A percentile compares a stretch with the other conserved stretches of the same genome.
Evolutionary conservation across 2,329 filamentous ascomycete species (phyloP).

Genomic region (Microdochium bolleyi): DNA sequence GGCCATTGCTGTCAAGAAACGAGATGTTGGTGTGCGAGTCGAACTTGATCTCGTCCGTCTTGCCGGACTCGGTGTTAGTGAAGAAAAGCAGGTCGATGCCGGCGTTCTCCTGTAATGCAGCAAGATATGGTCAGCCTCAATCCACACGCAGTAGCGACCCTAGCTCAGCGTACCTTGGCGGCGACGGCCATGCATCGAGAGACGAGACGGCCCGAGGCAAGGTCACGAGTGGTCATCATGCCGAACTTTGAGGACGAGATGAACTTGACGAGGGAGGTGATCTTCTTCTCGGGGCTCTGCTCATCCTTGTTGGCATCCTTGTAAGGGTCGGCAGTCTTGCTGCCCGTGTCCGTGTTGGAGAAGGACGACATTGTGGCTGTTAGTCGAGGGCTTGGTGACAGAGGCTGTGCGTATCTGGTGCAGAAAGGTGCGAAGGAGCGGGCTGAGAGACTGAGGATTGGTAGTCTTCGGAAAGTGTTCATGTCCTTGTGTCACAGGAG

Average conservation of each 20-base stretch:
- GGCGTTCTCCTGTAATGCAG: slow-evolving; percentile 54
- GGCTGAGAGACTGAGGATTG: background rate
- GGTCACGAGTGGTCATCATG: slow-evolving; percentile 77
- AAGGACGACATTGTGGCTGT: slow-evolving; percentile 31
- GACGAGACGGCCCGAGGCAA: slow-evolving; percentile 56
- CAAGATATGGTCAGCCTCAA: background rate
- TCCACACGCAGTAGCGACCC: background rate
- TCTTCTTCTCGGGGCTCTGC: slow-evolving; percentile 61
- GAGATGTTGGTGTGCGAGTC: slow-evolving; percentile 74
- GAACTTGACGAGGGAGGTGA: slow-evolving; percentile 66
- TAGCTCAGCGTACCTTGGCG: slow-evolving; percentile 50
- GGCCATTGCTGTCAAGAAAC: slow-evolving; percentile 67
- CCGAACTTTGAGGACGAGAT: slow-evolving; percentile 70
- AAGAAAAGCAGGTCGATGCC: slow-evolving; percentile 83
- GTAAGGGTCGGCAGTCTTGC: slow-evolving; percentile 67
- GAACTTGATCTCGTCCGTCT: slow-evolving; percentile 69
- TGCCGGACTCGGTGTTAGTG: slow-evolving; percentile 84
- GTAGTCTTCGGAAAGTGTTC: background rate
- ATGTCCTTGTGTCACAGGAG: background rate
- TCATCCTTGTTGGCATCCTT: slow-evolving; percentile 62
- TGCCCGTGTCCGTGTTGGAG: slow-evolving; percentile 53
- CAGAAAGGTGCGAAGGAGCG: background rate
- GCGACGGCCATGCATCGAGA: slow-evolving; percentile 85
- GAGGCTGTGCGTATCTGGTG: background rate
- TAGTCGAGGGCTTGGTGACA: background rate